Evolutionary conservation across 108 stramenopile genomes (phyloP), one percentile per base, ranked within the genome.

Genomic region (Skeletonema potamos): DNA sequence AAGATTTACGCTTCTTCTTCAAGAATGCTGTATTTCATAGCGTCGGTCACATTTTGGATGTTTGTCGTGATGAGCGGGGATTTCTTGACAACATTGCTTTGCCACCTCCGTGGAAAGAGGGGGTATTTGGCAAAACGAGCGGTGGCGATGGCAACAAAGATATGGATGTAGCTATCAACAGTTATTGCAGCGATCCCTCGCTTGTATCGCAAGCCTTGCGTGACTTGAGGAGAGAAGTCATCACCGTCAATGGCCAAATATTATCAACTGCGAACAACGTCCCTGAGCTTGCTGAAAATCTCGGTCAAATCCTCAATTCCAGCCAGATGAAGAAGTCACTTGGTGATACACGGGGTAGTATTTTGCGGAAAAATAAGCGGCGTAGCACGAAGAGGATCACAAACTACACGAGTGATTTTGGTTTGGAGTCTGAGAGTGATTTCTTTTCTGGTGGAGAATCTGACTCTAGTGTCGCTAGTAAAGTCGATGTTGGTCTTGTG

Each of bases 21-120:
- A 90, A 90, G 68, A 89, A 75, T 27, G 74, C 89, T 30, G 89
- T 87, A 32, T 94, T 92, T 66, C 84, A 75, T 43, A 85, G 84
- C 24, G 91, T 94, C 62, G 93, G 93, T 2, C 90, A 94, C 61
- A 82, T 94, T 59, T 64, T 94, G 48, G 90, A 94, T 62, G 87
- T 88, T 9, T 94, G 93, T 68, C 89, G 88, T 29, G 72, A 74
- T 20, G 84, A 82, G 33, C 76, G 87, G 10, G 54, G 75, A 27
- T 62, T 81, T 44, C 61, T 94, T 70, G 86, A 90, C 46, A 85
- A 85, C 30, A 88, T 94, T 68, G 84, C 86, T 54, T 37, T 94
- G 58, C 83, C 89, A 27, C 88, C 79, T n/a, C 74, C 79, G 8
- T 76, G 74, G 74, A 76, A 75, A 44, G 74, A 81, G 56, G 74